Conservation (phyloP, 495 filamentous ascomycete genomes). For the Trichoderma asperelloides region DNA sequence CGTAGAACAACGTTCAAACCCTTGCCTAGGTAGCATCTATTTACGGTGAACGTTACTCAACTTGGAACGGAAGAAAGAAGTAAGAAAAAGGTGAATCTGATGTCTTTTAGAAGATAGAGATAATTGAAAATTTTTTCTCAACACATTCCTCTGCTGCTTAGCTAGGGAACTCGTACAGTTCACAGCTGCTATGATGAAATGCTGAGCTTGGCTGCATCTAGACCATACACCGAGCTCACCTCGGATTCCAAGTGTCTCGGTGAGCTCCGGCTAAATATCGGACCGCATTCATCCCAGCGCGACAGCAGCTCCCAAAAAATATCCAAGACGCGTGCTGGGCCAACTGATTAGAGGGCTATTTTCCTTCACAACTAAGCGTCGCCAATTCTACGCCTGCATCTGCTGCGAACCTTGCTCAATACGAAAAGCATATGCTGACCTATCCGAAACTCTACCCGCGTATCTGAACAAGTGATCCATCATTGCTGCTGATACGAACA, state of each 20-base stretch:
- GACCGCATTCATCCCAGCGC: not conserved
- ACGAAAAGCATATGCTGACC: not conserved
- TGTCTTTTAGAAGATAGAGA: too few relatives aligned
- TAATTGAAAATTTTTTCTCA: too few relatives aligned
- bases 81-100: too few relatives aligned
- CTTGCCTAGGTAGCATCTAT: too few relatives aligned
- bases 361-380: not conserved
- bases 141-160: too few relatives aligned
- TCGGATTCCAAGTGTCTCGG: not conserved
- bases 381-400: not conserved
- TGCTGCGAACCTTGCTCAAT: not conserved
- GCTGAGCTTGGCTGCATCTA: not conserved
- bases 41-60: too few relatives aligned
- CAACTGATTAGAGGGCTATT: not conserved
- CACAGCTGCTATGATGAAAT: not conserved
- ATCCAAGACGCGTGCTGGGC: constrained; percentile 8
- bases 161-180: too few relatives aligned
- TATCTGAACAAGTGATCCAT: not conserved
- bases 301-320: constrained; percentile 1
- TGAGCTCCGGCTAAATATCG: not conserved
- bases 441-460: not conserved
- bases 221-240: not conserved
- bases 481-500: not conserved
- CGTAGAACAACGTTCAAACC: too few relatives aligned
- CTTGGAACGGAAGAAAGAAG: too few relatives aligned